These are phyloP conservation scores for Podila epigama DNA, from an alignment of 192 early-diverging fungal genomes.

Conservation along the genomic window DNA sequence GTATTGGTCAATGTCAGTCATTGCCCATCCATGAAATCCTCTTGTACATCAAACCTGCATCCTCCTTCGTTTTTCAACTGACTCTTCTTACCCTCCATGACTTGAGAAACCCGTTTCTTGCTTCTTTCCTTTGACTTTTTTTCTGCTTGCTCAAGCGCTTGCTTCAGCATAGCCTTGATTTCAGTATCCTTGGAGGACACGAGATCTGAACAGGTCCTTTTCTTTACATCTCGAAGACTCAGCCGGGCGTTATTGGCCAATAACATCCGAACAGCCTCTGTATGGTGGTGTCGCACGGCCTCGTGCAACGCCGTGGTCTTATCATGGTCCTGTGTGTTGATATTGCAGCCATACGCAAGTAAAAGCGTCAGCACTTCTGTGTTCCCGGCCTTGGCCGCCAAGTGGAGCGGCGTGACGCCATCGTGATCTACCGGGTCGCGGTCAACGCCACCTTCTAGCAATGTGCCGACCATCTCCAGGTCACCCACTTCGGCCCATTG, in stretches of 20 bases:
- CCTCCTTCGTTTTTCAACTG: too few relatives aligned
- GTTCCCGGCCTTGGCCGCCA: slow-evolving; percentile 66
- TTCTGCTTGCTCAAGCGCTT: slow-evolving; percentile 32
- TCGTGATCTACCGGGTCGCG: slow-evolving; percentile 68
- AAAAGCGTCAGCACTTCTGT: slow-evolving; percentile 51
- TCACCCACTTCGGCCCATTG: slow-evolving; percentile 69
- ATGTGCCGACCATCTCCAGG: slow-evolving; percentile 53
- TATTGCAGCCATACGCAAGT: slow-evolving; percentile 65
- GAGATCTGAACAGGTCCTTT: slow-evolving; percentile 59
- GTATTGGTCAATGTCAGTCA: too few relatives aligned
- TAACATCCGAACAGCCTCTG: slow-evolving; percentile 51
- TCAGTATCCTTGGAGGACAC: slow-evolving; percentile 44
- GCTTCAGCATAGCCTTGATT: slow-evolving; percentile 25
- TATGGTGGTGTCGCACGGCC: slow-evolving; percentile 57
- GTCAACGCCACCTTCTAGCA: slow-evolving; percentile 68
- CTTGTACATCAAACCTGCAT: too few relatives aligned
- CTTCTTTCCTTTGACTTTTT: slow-evolving; percentile 45
- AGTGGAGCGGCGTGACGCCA: slow-evolving; percentile 72
- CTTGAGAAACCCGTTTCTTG: slow-evolving; percentile 31
- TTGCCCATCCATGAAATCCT: too few relatives aligned
- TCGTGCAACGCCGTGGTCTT: slow-evolving; percentile 72
- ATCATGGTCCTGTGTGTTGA: slow-evolving; percentile 66
- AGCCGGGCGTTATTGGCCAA: slow-evolving; percentile 54
- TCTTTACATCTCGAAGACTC: slow-evolving; percentile 62
- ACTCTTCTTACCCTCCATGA: slow-evolving; percentile 20